Percentiles rank a stretch among this genome's conserved stretches.
Evolutionary conservation across 768 basidiomycete genomes (phyloP).

Genomic region (Leccinellum albellum): DNA sequence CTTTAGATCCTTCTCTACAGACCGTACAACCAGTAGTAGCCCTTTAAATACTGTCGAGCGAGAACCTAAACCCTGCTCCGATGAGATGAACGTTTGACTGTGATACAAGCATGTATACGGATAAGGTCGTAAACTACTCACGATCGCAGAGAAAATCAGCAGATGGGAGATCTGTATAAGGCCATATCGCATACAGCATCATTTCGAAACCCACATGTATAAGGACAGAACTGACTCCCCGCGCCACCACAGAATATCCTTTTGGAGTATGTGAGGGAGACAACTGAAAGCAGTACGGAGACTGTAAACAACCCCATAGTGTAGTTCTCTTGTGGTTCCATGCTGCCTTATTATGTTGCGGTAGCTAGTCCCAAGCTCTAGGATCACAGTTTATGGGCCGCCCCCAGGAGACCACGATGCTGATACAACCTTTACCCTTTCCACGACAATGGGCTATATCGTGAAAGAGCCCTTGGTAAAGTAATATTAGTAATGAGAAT

Average conservation of each 20-base stretch:
- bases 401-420: no score
- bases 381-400: no score
- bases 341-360: no score
- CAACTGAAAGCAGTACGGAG: neutral
- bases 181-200: neutral
- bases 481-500: no score
- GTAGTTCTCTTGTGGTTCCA: neutral
- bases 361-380: no score
- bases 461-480: no score
- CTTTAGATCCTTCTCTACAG: slow-evolving; percentile 1
- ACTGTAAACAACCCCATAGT: neutral
- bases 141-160: neutral
- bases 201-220: neutral
- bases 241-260: neutral
- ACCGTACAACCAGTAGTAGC: neutral
- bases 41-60: neutral
- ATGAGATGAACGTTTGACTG: neutral
- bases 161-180: neutral
- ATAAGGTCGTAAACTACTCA: neutral
- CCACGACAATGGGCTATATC: no score
- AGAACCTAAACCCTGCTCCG: neutral
- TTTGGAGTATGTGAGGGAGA: neutral
- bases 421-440: no score
- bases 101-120: no score
- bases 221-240: neutral